Percentiles rank a stretch among this genome's conserved stretches.
phyloP scores from a whole-genome alignment of 192 early-diverging fungal species.

The Backusella luteola region DNA sequence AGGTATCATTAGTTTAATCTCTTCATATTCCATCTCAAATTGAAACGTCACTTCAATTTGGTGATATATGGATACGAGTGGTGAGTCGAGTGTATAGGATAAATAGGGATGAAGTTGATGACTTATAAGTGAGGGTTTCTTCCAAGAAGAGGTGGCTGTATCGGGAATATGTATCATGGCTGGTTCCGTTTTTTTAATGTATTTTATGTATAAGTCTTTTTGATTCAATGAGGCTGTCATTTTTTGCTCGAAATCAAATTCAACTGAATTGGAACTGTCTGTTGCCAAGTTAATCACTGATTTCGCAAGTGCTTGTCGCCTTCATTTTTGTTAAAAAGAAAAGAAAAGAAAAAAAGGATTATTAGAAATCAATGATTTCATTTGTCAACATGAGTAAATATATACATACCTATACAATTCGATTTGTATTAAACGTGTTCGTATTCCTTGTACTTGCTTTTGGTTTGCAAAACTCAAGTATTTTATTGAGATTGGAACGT shows the following conservation, averaged over 20 bases:
- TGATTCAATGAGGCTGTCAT: neutral
- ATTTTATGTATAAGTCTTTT: conserved; percentile 14
- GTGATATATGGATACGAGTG: conserved; percentile 31
- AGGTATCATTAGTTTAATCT: conserved; percentile 29
- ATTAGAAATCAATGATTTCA: neutral
- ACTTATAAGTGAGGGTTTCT: conserved; percentile 22
- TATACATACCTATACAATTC: conserved; percentile 31
- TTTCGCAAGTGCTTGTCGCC: conserved; percentile 7
- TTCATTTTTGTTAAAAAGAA: neutral
- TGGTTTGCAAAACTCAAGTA: conserved; percentile 29
- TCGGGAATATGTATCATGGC: conserved; percentile 23
- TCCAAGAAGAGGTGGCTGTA: conserved; percentile 22
- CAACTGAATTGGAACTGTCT: neutral
- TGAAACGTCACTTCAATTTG: conserved; percentile 31
- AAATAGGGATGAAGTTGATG: conserved; percentile 24
- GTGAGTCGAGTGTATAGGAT: conserved; percentile 20
- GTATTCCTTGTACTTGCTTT: conserved; percentile 27
- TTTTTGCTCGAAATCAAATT: conserved; percentile 7
- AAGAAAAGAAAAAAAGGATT: neutral
- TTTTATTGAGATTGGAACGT: conserved; percentile 22
- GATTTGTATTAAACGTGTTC: conserved; percentile 27
- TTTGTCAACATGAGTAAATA: neutral
- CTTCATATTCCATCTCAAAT: conserved; percentile 27
- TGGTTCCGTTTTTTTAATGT: conserved; percentile 26
- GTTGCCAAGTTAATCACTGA: neutral